Conservation (phyloP, 306 rosid genomes). For the Chamaecrista fasciculata region DNA sequence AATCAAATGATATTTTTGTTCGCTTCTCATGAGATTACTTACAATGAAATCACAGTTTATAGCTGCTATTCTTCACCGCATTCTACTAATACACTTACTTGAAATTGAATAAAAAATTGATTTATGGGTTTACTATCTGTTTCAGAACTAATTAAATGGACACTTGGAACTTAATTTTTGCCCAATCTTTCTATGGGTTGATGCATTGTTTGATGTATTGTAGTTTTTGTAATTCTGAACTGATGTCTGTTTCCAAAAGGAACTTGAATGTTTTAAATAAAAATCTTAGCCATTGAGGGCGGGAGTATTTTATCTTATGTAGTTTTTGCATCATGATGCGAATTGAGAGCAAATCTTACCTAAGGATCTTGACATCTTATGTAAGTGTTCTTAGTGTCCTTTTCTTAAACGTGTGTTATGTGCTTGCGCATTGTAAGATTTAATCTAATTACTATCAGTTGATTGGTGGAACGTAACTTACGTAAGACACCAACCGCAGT, state of each 20-base stretch:
- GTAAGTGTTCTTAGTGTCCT: neutral
- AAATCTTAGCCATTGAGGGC: neutral
- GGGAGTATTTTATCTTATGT: neutral
- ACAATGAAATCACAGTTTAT: neutral
- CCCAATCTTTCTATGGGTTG: neutral
- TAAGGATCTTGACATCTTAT: neutral
- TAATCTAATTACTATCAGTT: neutral
- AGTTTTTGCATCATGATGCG: neutral
- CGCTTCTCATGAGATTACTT: neutral
- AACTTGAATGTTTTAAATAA: neutral
- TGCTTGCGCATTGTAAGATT: neutral
- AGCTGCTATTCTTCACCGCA: neutral
- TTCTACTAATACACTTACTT: conserved; percentile 1
- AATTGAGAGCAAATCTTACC: neutral
- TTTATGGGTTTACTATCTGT: neutral
- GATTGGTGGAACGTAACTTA: neutral
- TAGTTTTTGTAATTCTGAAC: neutral
- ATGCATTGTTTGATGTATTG: neutral
- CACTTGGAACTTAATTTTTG: neutral
- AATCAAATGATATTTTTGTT: conserved; percentile 12
- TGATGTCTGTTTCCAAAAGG: neutral
- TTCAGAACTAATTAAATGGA: neutral
- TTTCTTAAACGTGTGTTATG: neutral
- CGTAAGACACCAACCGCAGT: neutral
- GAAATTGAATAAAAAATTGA: neutral